phyloP scores from a whole-genome alignment of 495 filamentous ascomycete species.

The Trichoderma erinaceum region DNA sequence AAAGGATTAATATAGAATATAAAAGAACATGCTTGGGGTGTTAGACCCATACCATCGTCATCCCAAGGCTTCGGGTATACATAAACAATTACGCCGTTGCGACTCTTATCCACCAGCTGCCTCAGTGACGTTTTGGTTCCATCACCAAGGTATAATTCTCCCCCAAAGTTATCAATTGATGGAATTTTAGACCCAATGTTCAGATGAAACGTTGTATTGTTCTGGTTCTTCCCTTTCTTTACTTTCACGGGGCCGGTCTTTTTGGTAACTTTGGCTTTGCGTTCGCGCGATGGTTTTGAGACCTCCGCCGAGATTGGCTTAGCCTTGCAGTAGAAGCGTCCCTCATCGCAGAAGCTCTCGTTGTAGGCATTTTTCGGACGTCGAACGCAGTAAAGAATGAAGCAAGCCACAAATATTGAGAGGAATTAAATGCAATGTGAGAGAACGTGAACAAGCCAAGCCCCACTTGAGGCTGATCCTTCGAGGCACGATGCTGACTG shows the following conservation, averaged over 20 bases:
- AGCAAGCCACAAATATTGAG: too few species aligned
- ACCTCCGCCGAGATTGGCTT: neutral
- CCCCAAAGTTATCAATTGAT: neutral
- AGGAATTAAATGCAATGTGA: too few species aligned
- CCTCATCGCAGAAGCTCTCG: neutral
- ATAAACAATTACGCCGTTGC: neutral
- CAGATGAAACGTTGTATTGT: neutral
- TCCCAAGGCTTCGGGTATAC: neutral
- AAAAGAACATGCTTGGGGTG: neutral
- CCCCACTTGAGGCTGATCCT: too few species aligned
- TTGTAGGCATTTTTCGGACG: neutral
- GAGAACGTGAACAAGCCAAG: too few species aligned
- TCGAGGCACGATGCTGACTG: too few species aligned
- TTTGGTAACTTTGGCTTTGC: neutral
- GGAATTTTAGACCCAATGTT: neutral
- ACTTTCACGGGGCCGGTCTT: neutral
- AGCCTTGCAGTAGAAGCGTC: neutral
- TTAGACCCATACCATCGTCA: neutral
- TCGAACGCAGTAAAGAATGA: neutral
- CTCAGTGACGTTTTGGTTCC: constrained; percentile 17
- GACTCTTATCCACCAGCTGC: neutral
- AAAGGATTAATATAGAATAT: neutral
- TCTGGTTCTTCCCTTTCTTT: neutral
- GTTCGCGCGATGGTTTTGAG: neutral
- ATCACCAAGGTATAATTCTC: neutral